Conservation (phyloP, 2,329 filamentous ascomycete species). For the Pestalotiopsis fici region DNA sequence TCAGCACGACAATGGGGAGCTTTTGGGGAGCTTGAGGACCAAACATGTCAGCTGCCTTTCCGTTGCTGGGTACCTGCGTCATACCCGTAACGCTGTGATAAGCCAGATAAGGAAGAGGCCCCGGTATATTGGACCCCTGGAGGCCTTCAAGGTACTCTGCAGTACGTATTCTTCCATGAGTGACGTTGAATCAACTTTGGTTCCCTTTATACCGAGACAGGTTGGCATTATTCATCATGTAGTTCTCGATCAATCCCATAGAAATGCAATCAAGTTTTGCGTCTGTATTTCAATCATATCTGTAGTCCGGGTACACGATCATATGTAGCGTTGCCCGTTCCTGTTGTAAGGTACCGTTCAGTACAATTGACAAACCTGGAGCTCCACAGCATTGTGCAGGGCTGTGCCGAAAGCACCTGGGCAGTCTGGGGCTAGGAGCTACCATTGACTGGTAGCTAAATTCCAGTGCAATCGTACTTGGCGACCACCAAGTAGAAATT, state of each 20-base stretch:
- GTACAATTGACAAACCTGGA: neutral
- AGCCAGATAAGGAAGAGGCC: slow-evolving; percentile 6
- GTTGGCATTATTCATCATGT: too few relatives aligned
- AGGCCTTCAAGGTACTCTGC: neutral
- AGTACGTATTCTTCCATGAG: neutral
- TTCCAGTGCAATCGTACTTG: neutral
- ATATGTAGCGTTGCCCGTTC: too few relatives aligned
- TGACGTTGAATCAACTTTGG: neutral
- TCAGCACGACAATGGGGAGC: neutral
- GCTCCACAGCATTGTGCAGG: neutral
- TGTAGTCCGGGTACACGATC: too few relatives aligned
- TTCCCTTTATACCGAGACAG: too few relatives aligned
- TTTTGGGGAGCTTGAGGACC: slow-evolving; percentile 6
- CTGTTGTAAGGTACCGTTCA: neutral
- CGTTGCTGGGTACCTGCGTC: slow-evolving; percentile 14
- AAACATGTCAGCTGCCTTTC: slow-evolving; percentile 2
- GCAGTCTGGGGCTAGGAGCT: neutral
- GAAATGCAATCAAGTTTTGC: too few relatives aligned
- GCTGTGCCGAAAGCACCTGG: neutral
- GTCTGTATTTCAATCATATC: too few relatives aligned
- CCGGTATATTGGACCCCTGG: neutral
- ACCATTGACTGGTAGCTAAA: neutral
- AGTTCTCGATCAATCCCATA: too few relatives aligned
- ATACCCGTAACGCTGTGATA: slow-evolving; percentile 10
- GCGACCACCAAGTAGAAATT: neutral